Evolutionary conservation across 257 asterid species (phyloP), one percentile per base, ranked within the genome.

Genomic region (Nicotiana tomentosiformis): DNA sequence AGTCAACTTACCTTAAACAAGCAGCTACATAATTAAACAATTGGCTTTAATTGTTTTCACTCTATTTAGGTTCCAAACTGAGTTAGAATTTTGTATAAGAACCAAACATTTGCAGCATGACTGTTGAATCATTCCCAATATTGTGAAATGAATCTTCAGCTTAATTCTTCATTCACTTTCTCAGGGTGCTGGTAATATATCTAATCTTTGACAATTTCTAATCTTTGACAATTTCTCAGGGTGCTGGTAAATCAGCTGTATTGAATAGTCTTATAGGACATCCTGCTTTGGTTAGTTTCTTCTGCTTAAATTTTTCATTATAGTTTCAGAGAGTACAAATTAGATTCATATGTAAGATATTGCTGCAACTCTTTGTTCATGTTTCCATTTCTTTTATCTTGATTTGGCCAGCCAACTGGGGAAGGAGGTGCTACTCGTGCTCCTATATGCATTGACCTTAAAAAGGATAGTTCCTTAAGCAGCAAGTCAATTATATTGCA

Each of bases 391-490:
- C 30, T 23, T 65, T 56, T 20, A 33, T 70, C 55, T 37, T 77
- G 33, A 66, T 18, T 66, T 77, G 64, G 35, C 49, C 90, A 92
- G 95, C 97, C 97, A 84, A 92, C 97, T 70, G 95, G 97, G 26
- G 97, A 91, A 90, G 97, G 95, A 82, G 97, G 97, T 64, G 93
- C 95, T 33, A 92, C 97, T 32, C 97, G 93, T 84, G 93, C 93
- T 86, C 93, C 97, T 18, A 91, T 91, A 79, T 87, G 89, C 81
- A 84, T 92, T 85, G 93, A 90, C 65, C 86, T 92, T 65, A 86
- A 87, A 57, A 90, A 91, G 88, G 95, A 91, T 77, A 85, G 86
- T 80, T 92, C 97, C 39, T 86, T 90, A 70, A 91, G 91, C 91
- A 91, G 93, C 92, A 91, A 88, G 84, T 86, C 90, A 76, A 89